Base-by-base conservation (phyloP, 805 yeast genomes). In the Zygoascus ofunaensis region DNA sequence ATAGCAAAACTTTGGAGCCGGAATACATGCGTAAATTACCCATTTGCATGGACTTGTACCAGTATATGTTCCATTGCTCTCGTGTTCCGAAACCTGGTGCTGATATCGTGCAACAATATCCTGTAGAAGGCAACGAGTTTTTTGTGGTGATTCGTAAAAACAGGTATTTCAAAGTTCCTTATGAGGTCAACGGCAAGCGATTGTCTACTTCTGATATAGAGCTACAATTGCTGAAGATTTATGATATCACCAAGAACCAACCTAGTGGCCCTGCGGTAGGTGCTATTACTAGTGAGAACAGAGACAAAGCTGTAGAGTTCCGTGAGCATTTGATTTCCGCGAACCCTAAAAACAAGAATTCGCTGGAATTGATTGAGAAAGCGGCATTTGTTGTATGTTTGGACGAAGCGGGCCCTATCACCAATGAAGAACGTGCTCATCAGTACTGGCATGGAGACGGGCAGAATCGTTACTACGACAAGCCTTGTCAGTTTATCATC, bases 371-470 rank as follows among this genome's bases (percentile, higher is more conserved):
- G 15, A 82, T 90, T 47, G 80, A 79, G 57, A 78, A 82, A 45
- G 72, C 94, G 2, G 78, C 95, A 0, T 90, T 87, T 61, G 76
- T 89, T 4, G 61, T 90, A 41, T 79, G 92, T 56, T 73, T 90
- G 43, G 98, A 90, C 59, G 79, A 82, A 54, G 66, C 62, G 10
- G 53, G 63, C 18, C 96, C 97, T 14, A 70, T 77, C 42, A 80
- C 94, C 23, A 72, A 81, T 48, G 90, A 82, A 60, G 94, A 87
- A 61, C 82, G 87, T 58, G 80, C 95, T 3, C 78, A 78, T 59
- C 80, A 77, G 63, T 76, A 79, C 60, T 90, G 97, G 97, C 95
- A 87, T 66, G 97, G 97, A n/a, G 76, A 87, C 65, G 96, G 97
- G 44, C 65, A 70, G 55, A 90, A 92, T 71, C 74, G 98, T 57